These are phyloP conservation scores for Puccinia hordei DNA, from an alignment of 1,284 basidiomycete genomes.

Conservation along the genomic window DNA sequence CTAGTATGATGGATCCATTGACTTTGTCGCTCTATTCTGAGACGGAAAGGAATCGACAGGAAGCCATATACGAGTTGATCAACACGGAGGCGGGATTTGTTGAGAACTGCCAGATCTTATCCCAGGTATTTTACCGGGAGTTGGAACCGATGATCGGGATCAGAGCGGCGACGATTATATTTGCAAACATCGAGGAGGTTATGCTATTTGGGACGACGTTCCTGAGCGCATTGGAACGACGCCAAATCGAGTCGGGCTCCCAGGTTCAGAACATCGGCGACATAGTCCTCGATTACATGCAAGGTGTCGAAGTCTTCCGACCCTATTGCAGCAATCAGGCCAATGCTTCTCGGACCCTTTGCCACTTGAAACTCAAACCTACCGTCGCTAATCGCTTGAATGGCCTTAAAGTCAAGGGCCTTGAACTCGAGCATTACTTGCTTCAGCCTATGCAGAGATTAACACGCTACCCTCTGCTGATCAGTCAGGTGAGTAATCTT, in stretches of 20 bases:
- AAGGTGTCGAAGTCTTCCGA: conserved; percentile 36
- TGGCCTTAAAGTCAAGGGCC: conserved; percentile 31
- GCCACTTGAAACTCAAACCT: conserved; percentile 9
- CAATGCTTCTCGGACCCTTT: conserved; percentile 14
- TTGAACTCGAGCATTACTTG: conserved; percentile 47
- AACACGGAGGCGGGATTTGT: conserved; percentile 36
- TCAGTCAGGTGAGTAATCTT: conserved; percentile 28
- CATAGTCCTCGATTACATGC: conserved; percentile 31
- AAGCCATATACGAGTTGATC: conserved; percentile 47
- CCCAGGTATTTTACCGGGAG: conserved; percentile 31
- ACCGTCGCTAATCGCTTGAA: conserved; percentile 4
- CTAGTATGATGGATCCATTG: conserved; percentile 20
- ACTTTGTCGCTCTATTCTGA: conserved; percentile 11
- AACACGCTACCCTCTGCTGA: conserved; percentile 38
- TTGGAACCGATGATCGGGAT: conserved; percentile 12
- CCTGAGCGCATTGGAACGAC: conserved; percentile 38
- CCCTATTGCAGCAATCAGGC: conserved; percentile 48
- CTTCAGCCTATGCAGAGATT: conserved; percentile 51
- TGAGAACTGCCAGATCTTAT: conserved; percentile 39
- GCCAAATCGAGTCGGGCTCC: background rate
- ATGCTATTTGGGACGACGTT: conserved; percentile 42
- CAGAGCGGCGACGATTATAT: conserved; percentile 9
- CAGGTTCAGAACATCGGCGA: conserved; percentile 21
- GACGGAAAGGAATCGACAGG: conserved; percentile 43
- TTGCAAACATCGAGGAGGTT: conserved; percentile 47